Evolutionary conservation across 2,329 filamentous ascomycete species (phyloP).

Genomic region (Ophiostoma fasciatum): DNA sequence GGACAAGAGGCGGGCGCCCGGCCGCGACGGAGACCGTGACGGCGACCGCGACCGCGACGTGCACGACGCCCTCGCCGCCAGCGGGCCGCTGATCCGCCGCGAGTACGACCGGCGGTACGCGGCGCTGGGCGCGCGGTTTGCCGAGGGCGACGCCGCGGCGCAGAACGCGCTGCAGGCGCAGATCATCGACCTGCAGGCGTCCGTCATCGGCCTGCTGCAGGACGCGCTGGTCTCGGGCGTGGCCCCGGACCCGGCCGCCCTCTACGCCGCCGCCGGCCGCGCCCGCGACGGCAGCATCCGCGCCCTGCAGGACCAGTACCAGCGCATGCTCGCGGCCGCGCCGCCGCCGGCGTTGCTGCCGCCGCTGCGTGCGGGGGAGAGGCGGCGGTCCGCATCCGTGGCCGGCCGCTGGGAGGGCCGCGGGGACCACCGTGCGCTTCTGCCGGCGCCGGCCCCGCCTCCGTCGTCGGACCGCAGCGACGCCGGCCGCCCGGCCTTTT

Average conservation of each 20-base stretch:
- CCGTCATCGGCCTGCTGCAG: slow-evolving; percentile 23
- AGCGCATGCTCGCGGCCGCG: slow-evolving; percentile 14
- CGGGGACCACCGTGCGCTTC: too few relatives aligned
- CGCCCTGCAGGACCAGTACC: slow-evolving; percentile 20
- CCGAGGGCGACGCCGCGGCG: slow-evolving; percentile 20
- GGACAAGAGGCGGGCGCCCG: slow-evolving; percentile 9
- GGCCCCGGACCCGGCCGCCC: slow-evolving; percentile 16
- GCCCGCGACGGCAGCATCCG: slow-evolving; percentile 21
- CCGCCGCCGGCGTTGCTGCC: too few relatives aligned
- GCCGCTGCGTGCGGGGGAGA: too few relatives aligned
- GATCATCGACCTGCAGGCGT: slow-evolving; percentile 23
- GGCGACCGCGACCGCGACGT: too few relatives aligned
- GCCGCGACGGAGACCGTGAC: slow-evolving; percentile 3
- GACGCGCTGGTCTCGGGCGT: slow-evolving; percentile 20
- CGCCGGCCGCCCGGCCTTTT: too few relatives aligned
- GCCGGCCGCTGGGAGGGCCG: too few relatives aligned
- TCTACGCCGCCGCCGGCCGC: slow-evolving; percentile 20
- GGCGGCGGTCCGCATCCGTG: background rate
- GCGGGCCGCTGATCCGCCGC: slow-evolving; percentile 18
- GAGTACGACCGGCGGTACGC: slow-evolving; percentile 21
- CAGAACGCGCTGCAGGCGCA: slow-evolving; percentile 23
- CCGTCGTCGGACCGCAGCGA: too few relatives aligned
- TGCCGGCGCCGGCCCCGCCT: too few relatives aligned
- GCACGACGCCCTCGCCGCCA: slow-evolving; percentile 16
- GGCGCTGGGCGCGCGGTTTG: slow-evolving; percentile 23